Conservation (phyloP, 192 early-diverging fungal genomes). For the Phycomyces blakesleeanus region DNA sequence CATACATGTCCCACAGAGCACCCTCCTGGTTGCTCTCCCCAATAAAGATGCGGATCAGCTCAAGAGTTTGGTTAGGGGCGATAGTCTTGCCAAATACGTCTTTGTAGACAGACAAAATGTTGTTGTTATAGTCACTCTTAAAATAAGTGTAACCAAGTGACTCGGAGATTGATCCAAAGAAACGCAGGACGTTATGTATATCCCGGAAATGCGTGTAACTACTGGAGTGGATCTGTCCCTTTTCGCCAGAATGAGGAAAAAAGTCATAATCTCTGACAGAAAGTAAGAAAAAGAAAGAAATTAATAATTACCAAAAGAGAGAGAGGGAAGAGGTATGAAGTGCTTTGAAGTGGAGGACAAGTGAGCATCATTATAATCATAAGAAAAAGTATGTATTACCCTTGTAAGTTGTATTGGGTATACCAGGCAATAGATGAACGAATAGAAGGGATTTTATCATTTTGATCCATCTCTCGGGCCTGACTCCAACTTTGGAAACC, state of each 20-base stretch:
- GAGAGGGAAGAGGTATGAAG: too few species aligned
- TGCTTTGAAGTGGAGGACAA: too few species aligned
- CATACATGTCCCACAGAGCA: slow-evolving; percentile 31
- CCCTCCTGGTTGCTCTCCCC: slow-evolving; percentile 27
- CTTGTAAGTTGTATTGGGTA: slow-evolving; percentile 33
- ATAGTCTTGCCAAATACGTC: slow-evolving; percentile 41
- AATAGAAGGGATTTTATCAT: slow-evolving; percentile 38
- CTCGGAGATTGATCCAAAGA: slow-evolving; percentile 44
- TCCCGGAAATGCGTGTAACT: slow-evolving; percentile 44
- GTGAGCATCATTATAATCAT: too few species aligned
- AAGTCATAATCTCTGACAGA: slow-evolving; percentile 36
- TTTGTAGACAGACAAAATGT: slow-evolving; percentile 37
- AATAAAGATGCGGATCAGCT: slow-evolving; percentile 19
- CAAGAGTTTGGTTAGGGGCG: background rate
- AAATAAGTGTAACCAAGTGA: slow-evolving; percentile 47
- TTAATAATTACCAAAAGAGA: slow-evolving; percentile 8
- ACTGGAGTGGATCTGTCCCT: slow-evolving; percentile 45
- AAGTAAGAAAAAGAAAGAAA: background rate
- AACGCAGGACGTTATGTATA: slow-evolving; percentile 23
- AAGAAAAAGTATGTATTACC: slow-evolving; percentile 35
- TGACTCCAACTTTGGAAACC: slow-evolving; percentile 53
- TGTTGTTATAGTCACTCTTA: slow-evolving; percentile 35
- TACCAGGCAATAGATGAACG: slow-evolving; percentile 30
- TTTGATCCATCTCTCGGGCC: slow-evolving; percentile 24
- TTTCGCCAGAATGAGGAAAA: slow-evolving; percentile 38